These are phyloP conservation scores for Periglandula ipomoeae DNA, from an alignment of 2,329 filamentous ascomycete species.

Conservation along the genomic window DNA sequence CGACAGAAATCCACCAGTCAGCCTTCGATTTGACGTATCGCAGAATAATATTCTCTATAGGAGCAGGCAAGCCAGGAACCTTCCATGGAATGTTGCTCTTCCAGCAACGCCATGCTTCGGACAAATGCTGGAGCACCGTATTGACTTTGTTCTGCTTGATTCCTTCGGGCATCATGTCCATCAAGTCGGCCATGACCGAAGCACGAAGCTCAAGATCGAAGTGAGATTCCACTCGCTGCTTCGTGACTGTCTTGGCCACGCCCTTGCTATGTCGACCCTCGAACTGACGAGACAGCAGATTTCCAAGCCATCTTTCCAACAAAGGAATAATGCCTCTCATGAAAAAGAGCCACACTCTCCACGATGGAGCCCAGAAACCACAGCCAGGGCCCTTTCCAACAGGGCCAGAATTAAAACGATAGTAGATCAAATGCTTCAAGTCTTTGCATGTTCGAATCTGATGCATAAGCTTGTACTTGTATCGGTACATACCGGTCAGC, in stretches of 20 bases:
- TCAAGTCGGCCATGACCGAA: slow-evolving; percentile 96
- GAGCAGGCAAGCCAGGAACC: slow-evolving; percentile 88
- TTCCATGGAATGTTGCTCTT: slow-evolving; percentile 99
- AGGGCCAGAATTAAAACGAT: slow-evolving; percentile 93
- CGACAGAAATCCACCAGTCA: slow-evolving; percentile 99
- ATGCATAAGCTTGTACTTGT: slow-evolving; percentile 99
- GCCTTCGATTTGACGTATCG: slow-evolving; percentile 99
- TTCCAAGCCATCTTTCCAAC: slow-evolving; percentile 93
- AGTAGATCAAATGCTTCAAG: slow-evolving; percentile 97
- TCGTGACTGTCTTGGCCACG: slow-evolving; percentile 97
- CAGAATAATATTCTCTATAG: slow-evolving; percentile 97
- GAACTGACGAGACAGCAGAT: slow-evolving; percentile 92
- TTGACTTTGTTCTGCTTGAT: slow-evolving; percentile 99
- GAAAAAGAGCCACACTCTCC: slow-evolving; percentile 99
- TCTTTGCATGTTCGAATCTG: slow-evolving; percentile 99
- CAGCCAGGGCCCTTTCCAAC: slow-evolving; percentile 97
- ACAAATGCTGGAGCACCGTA: slow-evolving; percentile 91
- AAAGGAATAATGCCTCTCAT: slow-evolving; percentile 97
- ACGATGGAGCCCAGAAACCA: slow-evolving; percentile 97
- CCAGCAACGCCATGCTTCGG: slow-evolving; percentile 98
- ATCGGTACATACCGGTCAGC: slow-evolving; percentile 97
- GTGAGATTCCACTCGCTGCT: slow-evolving; percentile 97
- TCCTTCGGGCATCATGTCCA: slow-evolving; percentile 99
- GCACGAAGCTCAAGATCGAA: slow-evolving; percentile 96
- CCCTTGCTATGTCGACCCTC: slow-evolving; percentile 98